phyloP scores from a whole-genome alignment of 768 basidiomycete species.

The Candolleomyces aberdarensis region DNA sequence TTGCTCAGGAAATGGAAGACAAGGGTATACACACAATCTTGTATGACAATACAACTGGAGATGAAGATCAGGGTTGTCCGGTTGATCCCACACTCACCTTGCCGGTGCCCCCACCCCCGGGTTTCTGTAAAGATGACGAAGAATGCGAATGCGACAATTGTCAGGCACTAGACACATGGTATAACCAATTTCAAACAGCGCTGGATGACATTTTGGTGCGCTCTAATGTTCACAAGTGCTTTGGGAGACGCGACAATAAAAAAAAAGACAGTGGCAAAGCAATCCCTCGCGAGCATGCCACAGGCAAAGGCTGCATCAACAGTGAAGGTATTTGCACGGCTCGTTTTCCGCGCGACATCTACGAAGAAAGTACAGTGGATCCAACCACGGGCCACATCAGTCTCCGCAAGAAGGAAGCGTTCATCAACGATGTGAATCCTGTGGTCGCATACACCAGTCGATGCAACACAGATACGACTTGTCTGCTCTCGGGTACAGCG shows the following conservation, averaged over 20 bases:
- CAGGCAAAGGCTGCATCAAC: background rate
- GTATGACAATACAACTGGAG: too few relatives aligned
- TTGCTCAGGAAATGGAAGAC: background rate
- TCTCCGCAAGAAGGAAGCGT: background rate
- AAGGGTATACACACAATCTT: background rate
- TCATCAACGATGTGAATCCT: conserved; percentile 17
- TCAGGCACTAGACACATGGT: background rate
- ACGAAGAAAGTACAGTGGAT: background rate
- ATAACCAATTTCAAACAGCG: background rate
- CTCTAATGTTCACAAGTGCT: background rate
- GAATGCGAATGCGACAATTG: background rate
- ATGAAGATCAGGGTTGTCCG: too few relatives aligned
- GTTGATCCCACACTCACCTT: too few relatives aligned
- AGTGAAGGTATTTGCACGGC: background rate
- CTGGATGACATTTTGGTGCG: background rate
- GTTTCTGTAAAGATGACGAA: too few relatives aligned
- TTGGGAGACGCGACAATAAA: background rate
- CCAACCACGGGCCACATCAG: background rate
- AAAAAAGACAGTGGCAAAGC: background rate
- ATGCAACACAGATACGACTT: conserved; percentile 34
- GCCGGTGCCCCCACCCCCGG: too few relatives aligned
- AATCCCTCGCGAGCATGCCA: background rate
- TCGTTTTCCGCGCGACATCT: background rate
- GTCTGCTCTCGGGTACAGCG: conserved; percentile 31
- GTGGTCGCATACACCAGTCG: conserved; percentile 25